Conservation (phyloP, 176 grass and related monocot species). For the Phoenix dactylifera region DNA sequence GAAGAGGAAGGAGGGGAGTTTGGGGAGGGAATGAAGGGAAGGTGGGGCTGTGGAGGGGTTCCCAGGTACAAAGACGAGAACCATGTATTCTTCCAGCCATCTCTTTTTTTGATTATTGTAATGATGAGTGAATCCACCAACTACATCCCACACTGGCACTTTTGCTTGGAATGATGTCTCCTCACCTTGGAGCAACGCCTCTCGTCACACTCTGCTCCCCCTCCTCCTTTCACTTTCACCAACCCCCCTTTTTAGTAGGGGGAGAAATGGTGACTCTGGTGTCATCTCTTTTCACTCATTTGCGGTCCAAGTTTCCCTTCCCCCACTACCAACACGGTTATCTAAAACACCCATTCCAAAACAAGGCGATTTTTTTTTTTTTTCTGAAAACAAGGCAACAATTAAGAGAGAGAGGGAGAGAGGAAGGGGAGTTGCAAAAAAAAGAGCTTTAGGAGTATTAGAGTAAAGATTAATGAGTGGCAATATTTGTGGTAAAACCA, state of each 20-base stretch:
- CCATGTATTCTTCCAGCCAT: background rate
- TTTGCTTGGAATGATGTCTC: constrained; percentile 11
- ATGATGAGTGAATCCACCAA: constrained; percentile 18
- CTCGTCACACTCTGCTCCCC: background rate
- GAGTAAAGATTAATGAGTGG: no score
- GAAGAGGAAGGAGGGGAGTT: background rate
- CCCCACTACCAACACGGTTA: no score
- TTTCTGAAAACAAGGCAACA: no score
- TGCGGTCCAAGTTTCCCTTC: no score
- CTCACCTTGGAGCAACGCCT: constrained; percentile 4
- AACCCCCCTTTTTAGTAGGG: background rate
- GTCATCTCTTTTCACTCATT: no score
- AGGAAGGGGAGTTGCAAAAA: no score
- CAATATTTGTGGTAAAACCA: no score
- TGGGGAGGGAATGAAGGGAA: background rate
- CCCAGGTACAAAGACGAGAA: background rate
- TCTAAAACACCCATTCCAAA: no score
- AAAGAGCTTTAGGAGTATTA: no score
- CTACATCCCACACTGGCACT: background rate
- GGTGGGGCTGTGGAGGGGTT: background rate
- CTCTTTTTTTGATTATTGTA: constrained; percentile 23
- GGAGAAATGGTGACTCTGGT: background rate
- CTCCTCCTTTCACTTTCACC: background rate
- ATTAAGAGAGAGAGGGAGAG: no score
- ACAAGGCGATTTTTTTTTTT: no score